Base-by-base conservation (phyloP, 1,284 basidiomycete species). In the Rhizoctonia solani region DNA sequence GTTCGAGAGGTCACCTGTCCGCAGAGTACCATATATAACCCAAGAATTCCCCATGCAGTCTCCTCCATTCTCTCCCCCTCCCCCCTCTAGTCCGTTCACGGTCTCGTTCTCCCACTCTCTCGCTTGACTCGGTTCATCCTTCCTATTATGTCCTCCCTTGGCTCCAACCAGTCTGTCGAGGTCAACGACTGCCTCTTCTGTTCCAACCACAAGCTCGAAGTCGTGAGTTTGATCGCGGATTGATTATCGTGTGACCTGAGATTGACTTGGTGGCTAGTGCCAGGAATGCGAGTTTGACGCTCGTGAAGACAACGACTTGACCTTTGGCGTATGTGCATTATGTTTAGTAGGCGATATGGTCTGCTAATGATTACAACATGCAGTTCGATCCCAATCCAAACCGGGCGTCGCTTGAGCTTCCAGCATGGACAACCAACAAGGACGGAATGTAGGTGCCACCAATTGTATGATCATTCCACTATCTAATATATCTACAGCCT, bases 171-270 rank as follows among this genome's bases (percentile, higher is more conserved):
- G 16, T 66, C 69, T 14, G 74, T 79, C 73, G 78, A 79, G 71
- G 73, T 79, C 73, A 77, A 77, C 74, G 77, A 79, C 70, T 75
- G 75, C 34, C 73, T 78, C 70, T 78, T 79, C 74, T 79, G 78
- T 71, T 75, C 46, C 16, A 61, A 78, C 69, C 78, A 79, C 69
- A 75, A 74, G 39, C 75, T 77, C 55, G 78, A 79, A 72, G 75
- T 78, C 50, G 67, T 68, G 37, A 4, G 67, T 68, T 8, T 2
- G 0, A 30, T 41, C n/a, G n/a, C n/a, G n/a, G n/a, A 30, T 19
- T 46, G 46, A 6, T 11, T 14, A 8, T 5, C 11, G 8, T 16
- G 32, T 23, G 1, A 13, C 3, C 23, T 27, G 21, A 29, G 30
- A 16, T 65, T 21, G 54, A 21, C 4, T 32, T 42, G 25, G 9